Evolutionary conservation across 2,329 filamentous ascomycete species (phyloP).

Genomic region (Hypoxylon sp.): DNA sequence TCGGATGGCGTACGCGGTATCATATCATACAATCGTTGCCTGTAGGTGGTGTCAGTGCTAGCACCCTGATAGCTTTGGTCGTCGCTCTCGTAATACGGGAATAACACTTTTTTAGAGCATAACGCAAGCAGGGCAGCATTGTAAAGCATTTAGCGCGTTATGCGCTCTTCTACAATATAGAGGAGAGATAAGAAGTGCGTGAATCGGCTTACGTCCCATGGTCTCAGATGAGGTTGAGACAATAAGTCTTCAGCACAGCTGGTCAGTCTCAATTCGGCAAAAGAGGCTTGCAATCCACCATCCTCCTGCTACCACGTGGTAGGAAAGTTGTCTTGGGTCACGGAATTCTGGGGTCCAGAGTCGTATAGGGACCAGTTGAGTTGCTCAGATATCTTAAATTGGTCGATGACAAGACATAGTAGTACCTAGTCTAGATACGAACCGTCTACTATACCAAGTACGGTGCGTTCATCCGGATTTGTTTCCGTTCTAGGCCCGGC

Average conservation of each 20-base stretch:
- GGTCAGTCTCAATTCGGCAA: not conserved
- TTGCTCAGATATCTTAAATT: not conserved
- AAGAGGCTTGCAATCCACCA: not conserved
- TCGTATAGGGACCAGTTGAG: not conserved
- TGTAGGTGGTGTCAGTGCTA: not conserved
- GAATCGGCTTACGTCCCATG: constrained; percentile 2
- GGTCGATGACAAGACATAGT: not conserved
- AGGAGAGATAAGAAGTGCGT: not conserved
- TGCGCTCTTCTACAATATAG: not conserved
- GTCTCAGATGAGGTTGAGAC: constrained; percentile 3
- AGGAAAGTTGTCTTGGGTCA: constrained; percentile 1
- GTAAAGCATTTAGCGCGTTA: not conserved
- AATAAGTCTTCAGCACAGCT: not conserved
- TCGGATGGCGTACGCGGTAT: not conserved
- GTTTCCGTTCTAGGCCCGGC: not conserved
- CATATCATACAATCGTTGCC: not conserved
- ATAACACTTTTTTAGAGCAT: constrained; percentile 1
- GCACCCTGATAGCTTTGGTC: constrained; percentile 2
- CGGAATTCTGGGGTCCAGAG: not conserved
- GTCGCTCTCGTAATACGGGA: constrained; percentile 27
- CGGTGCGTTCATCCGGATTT: not conserved
- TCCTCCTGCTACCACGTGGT: not conserved
- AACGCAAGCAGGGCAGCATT: constrained; percentile 12
- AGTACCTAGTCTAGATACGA: not conserved
- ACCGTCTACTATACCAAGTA: not conserved